Base-by-base conservation (phyloP, 2,329 filamentous ascomycete genomes). In the Verticillium alfalfae region DNA sequence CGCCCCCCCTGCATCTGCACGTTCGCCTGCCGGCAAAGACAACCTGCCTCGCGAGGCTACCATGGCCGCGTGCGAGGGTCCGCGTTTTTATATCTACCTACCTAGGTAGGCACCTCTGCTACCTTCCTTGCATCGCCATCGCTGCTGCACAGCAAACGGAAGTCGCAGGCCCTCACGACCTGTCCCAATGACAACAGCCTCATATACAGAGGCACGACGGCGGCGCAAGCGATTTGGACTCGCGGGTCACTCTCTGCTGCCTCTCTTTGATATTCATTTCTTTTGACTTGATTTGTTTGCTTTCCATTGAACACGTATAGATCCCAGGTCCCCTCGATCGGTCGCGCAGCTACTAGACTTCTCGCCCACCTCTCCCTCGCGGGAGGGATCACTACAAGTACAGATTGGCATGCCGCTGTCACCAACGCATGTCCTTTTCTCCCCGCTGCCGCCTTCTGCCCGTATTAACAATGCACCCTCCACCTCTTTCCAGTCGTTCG, bases 341-440 rank as follows among this genome's bases (percentile, higher is more conserved):
- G 13, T 18, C 5, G 22, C 12, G n/a, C 45, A 26, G 18, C 9
- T 8, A 52, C 12, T 5, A 26, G 18, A 37, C 9, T 13, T 37
- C 36, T 13, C 45, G 4, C 45, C 7, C 26, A 4, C 37, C 39
- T 16, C 26, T 31, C 26, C 26, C 26, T 31, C 5, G 26, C 26
- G 26, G 26, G 26, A 31, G 26, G 26, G 12, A 22, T 57, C 41
- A 64, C 54, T 64, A 64, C 39, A 60, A 63, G 34, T 64, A 65
- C 64, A 65, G 62, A 62, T 62, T 41, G 39, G 39, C 39, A 41
- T n/a, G 39, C 39, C 13, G 16, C 39, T 41, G 39, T 15, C 39
- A 41, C 39, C 39, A 41, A 16, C 16, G 57, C n/a, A 65, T 57
- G 59, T 22, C 45, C 9, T 52, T 49, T 38, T 54, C 45, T 16